Conservation (phyloP, 768 basidiomycete species). For the Hemileccinum impolitum region DNA sequence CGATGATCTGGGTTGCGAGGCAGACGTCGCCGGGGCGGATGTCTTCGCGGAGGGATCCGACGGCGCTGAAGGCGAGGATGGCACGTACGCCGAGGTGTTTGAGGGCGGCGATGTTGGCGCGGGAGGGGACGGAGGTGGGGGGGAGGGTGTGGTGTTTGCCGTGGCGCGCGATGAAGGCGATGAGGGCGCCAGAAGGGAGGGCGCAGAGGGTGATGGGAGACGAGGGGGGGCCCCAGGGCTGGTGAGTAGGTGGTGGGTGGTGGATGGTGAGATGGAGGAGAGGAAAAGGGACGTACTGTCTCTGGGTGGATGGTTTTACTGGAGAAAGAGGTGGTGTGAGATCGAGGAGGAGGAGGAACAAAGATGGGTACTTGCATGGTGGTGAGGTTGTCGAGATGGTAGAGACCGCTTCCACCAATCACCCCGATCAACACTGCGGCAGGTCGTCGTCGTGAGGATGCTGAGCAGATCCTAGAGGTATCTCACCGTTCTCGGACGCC, state of each 20-base stretch:
- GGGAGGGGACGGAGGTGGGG: constrained; percentile 77
- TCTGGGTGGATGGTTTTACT: constrained; percentile 77
- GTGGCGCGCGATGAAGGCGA: constrained; percentile 93
- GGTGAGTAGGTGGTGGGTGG: neutral
- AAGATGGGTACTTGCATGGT: constrained; percentile 61
- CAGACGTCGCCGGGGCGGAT: constrained; percentile 87
- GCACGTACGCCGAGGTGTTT: constrained; percentile 88
- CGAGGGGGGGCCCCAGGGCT: constrained; percentile 94
- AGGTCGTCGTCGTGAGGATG: neutral
- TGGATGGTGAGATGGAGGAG: neutral
- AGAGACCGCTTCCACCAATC: constrained; percentile 90
- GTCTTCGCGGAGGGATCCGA: constrained; percentile 92
- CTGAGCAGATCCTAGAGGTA: neutral
- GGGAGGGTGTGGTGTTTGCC: constrained; percentile 74
- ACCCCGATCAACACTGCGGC: constrained; percentile 74
- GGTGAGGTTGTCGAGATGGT: constrained; percentile 89
- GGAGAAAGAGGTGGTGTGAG: neutral
- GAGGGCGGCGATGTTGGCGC: constrained; percentile 94
- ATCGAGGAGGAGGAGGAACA: neutral
- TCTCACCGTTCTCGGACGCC: constrained; percentile 19
- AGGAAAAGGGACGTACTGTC: constrained; percentile 55
- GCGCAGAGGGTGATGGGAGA: constrained; percentile 89
- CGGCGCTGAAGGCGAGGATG: constrained; percentile 92
- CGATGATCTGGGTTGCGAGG: constrained; percentile 91
- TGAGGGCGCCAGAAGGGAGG: constrained; percentile 73